Percentiles rank a stretch among this genome's conserved stretches.
These are phyloP conservation scores for Mangifera indica DNA, from an alignment of 345 rosid species.

Conservation along the genomic window DNA sequence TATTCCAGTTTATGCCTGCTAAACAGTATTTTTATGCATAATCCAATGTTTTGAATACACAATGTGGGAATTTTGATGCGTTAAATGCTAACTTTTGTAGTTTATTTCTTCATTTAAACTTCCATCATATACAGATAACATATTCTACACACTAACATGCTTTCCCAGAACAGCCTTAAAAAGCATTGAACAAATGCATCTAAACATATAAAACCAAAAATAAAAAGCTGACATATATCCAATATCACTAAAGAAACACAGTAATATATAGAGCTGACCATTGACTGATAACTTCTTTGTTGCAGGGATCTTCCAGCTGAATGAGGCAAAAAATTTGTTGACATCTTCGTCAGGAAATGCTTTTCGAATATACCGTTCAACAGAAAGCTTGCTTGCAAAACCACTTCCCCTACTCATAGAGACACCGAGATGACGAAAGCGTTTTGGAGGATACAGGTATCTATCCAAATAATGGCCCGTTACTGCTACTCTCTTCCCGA, in stretches of 20 bases:
- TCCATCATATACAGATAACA: not conserved
- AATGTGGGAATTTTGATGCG: not conserved
- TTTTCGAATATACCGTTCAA: slow-evolving; percentile 39
- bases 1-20: not conserved
- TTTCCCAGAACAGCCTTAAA: not conserved
- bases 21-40: too few species aligned
- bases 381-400: slow-evolving; percentile 54
- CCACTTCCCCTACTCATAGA: slow-evolving; percentile 12
- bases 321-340: slow-evolving; percentile 59
- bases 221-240: not conserved
- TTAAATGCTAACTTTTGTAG: not conserved
- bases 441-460: slow-evolving; percentile 66
- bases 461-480: slow-evolving; percentile 51
- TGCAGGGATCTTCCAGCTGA: slow-evolving; percentile 66
- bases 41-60: too few species aligned
- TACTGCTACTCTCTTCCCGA: slow-evolving; percentile 42
- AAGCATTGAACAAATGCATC: not conserved
- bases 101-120: not conserved
- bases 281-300: slow-evolving; percentile 18
- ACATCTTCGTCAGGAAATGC: slow-evolving; percentile 56
- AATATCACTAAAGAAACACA: not conserved
- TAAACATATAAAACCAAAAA: slow-evolving; percentile 10
- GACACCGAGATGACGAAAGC: slow-evolving; percentile 17
- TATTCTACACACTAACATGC: not conserved
- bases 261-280: slow-evolving; percentile 42